These are phyloP conservation scores for Phaeophleospora eucalypticola DNA, from an alignment of 2,329 filamentous ascomycete species.

Conservation along the genomic window DNA sequence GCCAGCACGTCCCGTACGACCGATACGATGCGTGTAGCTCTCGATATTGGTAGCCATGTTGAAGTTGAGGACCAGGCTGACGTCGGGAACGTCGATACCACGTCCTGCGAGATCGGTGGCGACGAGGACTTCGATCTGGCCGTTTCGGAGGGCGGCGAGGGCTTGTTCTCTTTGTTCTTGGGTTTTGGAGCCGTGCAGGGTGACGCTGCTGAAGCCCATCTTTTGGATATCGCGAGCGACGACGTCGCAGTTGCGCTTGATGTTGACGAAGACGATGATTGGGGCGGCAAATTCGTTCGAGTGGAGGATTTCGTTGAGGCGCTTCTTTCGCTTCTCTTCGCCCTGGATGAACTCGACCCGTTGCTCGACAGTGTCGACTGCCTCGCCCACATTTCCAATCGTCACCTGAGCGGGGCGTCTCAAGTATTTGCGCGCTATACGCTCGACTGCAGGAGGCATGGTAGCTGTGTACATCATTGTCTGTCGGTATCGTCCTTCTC, in stretches of 20 bases:
- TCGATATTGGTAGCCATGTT: slow-evolving; percentile 96
- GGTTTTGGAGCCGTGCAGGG: slow-evolving; percentile 90
- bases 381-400: slow-evolving; percentile 91
- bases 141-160: slow-evolving; percentile 75
- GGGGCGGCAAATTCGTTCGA: slow-evolving; percentile 78
- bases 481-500: slow-evolving; percentile 79
- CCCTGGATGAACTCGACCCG: slow-evolving; percentile 86
- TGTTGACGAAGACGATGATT: slow-evolving; percentile 99
- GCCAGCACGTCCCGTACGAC: slow-evolving; percentile 92
- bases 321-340: slow-evolving; percentile 95
- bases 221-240: slow-evolving; percentile 90
- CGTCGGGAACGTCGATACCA: slow-evolving; percentile 96
- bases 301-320: slow-evolving; percentile 81
- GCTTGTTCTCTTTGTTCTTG: slow-evolving; percentile 97
- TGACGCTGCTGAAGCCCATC: slow-evolving; percentile 86
- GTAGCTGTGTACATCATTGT: slow-evolving; percentile 99
- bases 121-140: slow-evolving; percentile 80
- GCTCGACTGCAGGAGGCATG: slow-evolving; percentile 88
- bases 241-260: slow-evolving; percentile 97
- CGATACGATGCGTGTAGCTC: slow-evolving; percentile 92
- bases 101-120: slow-evolving; percentile 92
- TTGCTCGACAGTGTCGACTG: slow-evolving; percentile 96
- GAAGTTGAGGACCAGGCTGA: slow-evolving; percentile 94
- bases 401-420: slow-evolving; percentile 89
- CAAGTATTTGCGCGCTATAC: slow-evolving; percentile 95